Conservation (phyloP, 352 stramenopile species). For the Globisporangium carolinianum region DNA sequence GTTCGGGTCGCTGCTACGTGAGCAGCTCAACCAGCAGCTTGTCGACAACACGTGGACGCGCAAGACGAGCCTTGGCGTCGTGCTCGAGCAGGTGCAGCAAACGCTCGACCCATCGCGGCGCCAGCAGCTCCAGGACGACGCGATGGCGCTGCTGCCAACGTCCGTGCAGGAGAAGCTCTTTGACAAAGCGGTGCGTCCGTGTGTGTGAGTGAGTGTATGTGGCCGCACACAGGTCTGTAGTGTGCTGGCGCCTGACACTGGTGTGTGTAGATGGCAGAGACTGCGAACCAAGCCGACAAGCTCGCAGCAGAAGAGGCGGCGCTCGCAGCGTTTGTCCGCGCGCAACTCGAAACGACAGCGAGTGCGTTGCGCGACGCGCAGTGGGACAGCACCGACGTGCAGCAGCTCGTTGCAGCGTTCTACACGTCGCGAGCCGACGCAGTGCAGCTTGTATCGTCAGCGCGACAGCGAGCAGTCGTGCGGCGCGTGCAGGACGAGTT, state of each 20-base stretch:
- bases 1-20: conserved; percentile 32
- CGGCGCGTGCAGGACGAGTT: conserved; percentile 11
- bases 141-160: conserved; percentile 28
- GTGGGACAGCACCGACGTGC: conserved; percentile 6
- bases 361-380: conserved; percentile 5
- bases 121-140: conserved; percentile 31
- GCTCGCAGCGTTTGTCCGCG: conserved; percentile 23
- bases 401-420: conserved; percentile 9
- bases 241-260: neutral
- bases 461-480: conserved; percentile 20
- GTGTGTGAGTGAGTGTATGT: neutral
- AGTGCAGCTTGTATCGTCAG: conserved; percentile 19
- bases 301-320: conserved; percentile 16
- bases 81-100: conserved; percentile 25
- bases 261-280: conserved; percentile 19
- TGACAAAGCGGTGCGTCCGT: conserved; percentile 22
- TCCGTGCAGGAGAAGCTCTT: conserved; percentile 53
- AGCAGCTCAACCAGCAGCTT: conserved; percentile 31
- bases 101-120: conserved; percentile 21
- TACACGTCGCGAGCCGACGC: conserved; percentile 14
- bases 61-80: conserved; percentile 46
- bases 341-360: conserved; percentile 16
- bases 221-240: neutral
- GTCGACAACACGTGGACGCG: conserved; percentile 28
- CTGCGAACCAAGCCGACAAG: conserved; percentile 15